phyloP scores from a whole-genome alignment of 805 yeast species.

The Saccharomycopsis fodiens region DNA sequence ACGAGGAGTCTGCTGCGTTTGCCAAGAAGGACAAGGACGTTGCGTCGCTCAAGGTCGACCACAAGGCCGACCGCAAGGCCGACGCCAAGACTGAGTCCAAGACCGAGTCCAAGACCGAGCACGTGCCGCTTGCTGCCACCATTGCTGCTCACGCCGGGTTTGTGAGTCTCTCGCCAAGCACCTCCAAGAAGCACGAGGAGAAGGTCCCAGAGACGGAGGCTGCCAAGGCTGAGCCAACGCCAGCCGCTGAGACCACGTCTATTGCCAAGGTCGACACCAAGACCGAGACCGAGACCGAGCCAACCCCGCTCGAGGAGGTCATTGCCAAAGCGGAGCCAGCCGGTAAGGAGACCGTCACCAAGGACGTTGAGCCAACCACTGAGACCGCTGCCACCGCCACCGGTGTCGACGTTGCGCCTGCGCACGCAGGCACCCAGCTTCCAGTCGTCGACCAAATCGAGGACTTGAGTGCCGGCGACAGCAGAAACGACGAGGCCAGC shows the following conservation, averaged over 20 bases:
- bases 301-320: neutral
- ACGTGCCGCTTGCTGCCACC: neutral
- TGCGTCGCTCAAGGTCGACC: neutral
- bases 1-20: slow-evolving; percentile 5
- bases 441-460: neutral
- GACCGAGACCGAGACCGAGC: neutral
- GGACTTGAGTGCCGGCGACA: slow-evolving; percentile 1
- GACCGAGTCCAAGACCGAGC: neutral
- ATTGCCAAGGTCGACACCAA: neutral
- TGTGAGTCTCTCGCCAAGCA: neutral
- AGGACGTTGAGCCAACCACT: neutral
- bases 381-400: slow-evolving; percentile 3
- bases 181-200: neutral
- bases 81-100: neutral
- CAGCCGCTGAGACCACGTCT: neutral
- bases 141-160: neutral
- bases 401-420: neutral
- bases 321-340: neutral
- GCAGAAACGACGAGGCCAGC: neutral
- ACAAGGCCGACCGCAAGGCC: neutral
- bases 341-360: neutral
- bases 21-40: neutral
- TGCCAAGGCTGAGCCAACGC: neutral
- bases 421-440: neutral
- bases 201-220: neutral